A percentile compares a stretch with the other conserved stretches of the same genome.
Conservation (phyloP, 139 green algal species). For the Coelastrella sp. region DNA sequence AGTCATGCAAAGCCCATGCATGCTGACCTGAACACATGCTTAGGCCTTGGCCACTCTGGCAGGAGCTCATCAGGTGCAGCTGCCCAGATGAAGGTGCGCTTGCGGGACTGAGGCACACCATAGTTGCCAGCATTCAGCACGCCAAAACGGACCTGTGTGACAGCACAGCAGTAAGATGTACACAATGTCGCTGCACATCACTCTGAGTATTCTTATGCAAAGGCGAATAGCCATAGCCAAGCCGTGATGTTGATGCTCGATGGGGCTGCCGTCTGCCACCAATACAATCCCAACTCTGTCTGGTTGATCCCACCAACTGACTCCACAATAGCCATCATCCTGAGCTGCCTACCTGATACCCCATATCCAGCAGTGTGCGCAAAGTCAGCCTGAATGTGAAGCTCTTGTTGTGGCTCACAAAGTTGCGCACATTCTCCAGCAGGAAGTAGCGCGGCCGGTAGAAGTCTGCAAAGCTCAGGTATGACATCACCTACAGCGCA, state of each 20-base stretch:
- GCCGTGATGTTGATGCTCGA: background rate
- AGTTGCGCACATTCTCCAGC: conserved; percentile 98
- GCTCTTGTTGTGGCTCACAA: conserved; percentile 96
- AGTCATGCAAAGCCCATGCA: background rate
- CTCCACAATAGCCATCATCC: background rate
- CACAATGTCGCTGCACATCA: no score
- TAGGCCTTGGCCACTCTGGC: conserved; percentile 89
- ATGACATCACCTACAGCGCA: conserved; percentile 86
- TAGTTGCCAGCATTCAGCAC: conserved; percentile 98
- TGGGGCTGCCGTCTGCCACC: background rate
- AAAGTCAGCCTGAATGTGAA: conserved; percentile 95
- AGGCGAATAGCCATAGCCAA: no score
- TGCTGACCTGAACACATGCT: conserved; percentile 85
- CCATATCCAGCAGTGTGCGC: conserved; percentile 94
- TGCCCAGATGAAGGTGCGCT: conserved; percentile 97
- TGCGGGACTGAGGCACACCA: conserved; percentile 95
- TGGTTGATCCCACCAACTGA: background rate
- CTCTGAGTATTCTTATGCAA: no score
- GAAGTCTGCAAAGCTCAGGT: conserved; percentile 94
- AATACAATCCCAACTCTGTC: background rate
- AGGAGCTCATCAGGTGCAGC: conserved; percentile 86
- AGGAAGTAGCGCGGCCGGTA: conserved; percentile 96
- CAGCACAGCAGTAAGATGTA: no score
- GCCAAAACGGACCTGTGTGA: conserved; percentile 92
- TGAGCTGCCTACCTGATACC: conserved; percentile 89